A percentile compares a stretch with the other conserved stretches of the same genome.
Evolutionary conservation across 2,329 filamentous ascomycete species (phyloP).

Genomic region (Pestalotiopsis sp.): DNA sequence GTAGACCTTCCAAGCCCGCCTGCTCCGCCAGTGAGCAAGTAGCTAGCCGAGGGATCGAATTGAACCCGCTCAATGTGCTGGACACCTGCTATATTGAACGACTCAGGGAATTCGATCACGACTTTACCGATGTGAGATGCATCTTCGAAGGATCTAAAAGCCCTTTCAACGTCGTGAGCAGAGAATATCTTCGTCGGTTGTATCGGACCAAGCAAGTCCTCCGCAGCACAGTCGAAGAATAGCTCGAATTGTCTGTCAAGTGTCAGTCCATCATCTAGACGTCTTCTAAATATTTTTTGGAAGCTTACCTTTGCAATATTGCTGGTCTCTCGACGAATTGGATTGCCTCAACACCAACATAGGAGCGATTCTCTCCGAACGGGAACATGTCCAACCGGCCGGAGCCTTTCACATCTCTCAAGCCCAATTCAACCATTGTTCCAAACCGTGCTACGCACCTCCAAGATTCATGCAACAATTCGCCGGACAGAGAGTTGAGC

Average conservation of each 20-base stretch:
- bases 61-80: neutral
- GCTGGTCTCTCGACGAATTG: neutral
- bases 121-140: conserved; percentile 33
- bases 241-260: neutral
- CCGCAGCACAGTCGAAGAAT: neutral
- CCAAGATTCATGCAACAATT: conserved; percentile 26
- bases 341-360: neutral
- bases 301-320: neutral
- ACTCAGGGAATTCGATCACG: neutral
- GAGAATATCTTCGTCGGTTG: conserved; percentile 20
- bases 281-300: too few species aligned
- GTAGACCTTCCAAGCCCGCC: conserved; percentile 34
- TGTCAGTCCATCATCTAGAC: neutral
- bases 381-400: neutral
- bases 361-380: neutral
- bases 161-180: conserved; percentile 24
- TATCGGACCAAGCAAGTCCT: neutral
- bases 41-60: conserved; percentile 24
- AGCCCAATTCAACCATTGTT: conserved; percentile 30
- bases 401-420: conserved; percentile 24
- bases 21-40: conserved; percentile 36
- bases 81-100: too few species aligned
- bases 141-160: conserved; percentile 36
- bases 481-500: conserved; percentile 23
- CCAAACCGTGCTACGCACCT: conserved; percentile 30